A percentile compares a stretch with the other conserved stretches of the same genome.
These are phyloP conservation scores for Candolleomyces aberdarensis DNA, from an alignment of 768 basidiomycete genomes.

Conservation along the genomic window DNA sequence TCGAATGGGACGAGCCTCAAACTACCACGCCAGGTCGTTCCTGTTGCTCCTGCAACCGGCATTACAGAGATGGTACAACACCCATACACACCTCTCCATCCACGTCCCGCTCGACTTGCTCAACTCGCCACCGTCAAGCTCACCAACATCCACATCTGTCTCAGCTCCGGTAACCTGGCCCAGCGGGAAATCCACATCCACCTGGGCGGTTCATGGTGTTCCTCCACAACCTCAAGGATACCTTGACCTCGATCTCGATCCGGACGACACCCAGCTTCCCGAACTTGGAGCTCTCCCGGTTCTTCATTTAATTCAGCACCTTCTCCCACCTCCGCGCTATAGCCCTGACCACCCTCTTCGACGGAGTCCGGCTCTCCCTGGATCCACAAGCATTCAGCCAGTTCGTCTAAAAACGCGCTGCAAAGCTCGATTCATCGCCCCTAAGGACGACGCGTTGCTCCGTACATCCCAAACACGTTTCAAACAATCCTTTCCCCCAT, in stretches of 20 bases:
- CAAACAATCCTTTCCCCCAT: constrained; percentile 30
- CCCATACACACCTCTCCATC: constrained; percentile 31
- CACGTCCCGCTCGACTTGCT: constrained; percentile 38
- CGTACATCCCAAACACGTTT: constrained; percentile 18
- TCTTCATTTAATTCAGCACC: constrained; percentile 34
- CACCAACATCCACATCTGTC: constrained; percentile 30
- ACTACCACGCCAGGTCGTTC: constrained; percentile 35
- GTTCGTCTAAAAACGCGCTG: constrained; percentile 35
- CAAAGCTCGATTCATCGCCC: constrained; percentile 30
- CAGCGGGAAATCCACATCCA: constrained; percentile 28
- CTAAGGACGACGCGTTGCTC: constrained; percentile 31
- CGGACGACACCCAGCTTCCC: constrained; percentile 31
- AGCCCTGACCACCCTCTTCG: constrained; percentile 37
- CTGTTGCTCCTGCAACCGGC: constrained; percentile 33
- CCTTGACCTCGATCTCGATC: constrained; percentile 36
- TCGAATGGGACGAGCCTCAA: constrained; percentile 37
- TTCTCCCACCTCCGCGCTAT: constrained; percentile 38
- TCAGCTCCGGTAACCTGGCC: constrained; percentile 30
- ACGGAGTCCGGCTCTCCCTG: constrained; percentile 36
- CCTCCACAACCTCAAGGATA: constrained; percentile 37
- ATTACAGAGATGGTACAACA: constrained; percentile 27
- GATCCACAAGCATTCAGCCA: constrained; percentile 27
- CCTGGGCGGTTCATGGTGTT: constrained; percentile 43
- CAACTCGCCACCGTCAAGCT: constrained; percentile 27
- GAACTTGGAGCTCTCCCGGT: constrained; percentile 35